These are phyloP conservation scores for Prinsepia uniflora DNA, from an alignment of 306 rosid species.

Conservation along the genomic window DNA sequence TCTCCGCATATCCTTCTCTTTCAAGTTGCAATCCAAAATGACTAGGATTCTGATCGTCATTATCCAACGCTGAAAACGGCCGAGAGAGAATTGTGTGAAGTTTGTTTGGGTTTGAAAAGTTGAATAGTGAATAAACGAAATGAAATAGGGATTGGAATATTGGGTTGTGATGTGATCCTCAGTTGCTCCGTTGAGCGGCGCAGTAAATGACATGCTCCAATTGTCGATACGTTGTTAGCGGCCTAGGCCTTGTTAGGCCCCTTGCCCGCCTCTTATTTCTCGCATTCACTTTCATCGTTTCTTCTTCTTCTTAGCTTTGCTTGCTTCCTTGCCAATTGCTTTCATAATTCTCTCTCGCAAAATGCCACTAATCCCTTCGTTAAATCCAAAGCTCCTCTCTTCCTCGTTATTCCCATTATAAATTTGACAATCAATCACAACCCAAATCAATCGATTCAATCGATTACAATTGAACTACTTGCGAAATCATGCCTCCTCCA, in stretches of 20 bases:
- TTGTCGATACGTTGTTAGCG: not conserved
- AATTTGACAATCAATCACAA: not conserved
- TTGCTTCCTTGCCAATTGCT: not conserved
- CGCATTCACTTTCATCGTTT: not conserved
- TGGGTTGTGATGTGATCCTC: no score
- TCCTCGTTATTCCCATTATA: no score
- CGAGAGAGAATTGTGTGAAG: no score
- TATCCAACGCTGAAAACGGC: no score
- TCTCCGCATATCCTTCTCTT: not conserved
- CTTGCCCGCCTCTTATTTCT: not conserved
- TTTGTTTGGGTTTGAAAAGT: no score
- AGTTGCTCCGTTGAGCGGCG: no score
- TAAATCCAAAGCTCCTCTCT: conserved; percentile 3
- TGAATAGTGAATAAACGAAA: no score
- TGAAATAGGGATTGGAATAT: no score
- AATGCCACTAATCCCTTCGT: conserved; percentile 18
- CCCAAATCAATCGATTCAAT: no score
- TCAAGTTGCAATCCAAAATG: not conserved
- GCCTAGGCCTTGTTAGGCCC: not conserved
- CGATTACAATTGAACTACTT: no score
- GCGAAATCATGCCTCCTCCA: not conserved
- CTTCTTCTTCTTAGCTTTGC: not conserved
- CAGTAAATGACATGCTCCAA: not conserved
- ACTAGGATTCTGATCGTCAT: no score
- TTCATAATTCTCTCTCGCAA: not conserved